These are phyloP conservation scores for Microbotryum intermedium DNA, from an alignment of 1,284 basidiomycete species.

Conservation along the genomic window DNA sequence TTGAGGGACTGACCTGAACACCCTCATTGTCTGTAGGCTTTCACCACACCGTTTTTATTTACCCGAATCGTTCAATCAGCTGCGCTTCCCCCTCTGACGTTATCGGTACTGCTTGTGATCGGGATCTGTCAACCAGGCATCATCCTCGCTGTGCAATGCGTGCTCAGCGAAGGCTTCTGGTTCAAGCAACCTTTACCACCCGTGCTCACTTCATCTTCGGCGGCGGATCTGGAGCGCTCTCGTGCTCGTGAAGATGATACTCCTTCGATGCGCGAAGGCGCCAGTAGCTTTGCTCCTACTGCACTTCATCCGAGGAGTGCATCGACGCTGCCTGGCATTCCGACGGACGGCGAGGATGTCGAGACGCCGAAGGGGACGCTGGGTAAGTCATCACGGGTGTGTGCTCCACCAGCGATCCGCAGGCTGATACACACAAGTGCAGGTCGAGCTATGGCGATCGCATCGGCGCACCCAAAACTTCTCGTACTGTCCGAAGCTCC, in stretches of 20 bases:
- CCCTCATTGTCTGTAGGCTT: slow-evolving; percentile 6
- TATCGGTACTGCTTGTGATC: slow-evolving; percentile 12
- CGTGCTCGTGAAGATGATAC: too few relatives aligned
- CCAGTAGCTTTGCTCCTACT: slow-evolving; percentile 1
- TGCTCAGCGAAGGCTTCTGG: slow-evolving; percentile 23
- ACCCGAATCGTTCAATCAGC: neutral
- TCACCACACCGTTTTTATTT: slow-evolving; percentile 13
- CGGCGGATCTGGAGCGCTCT: slow-evolving; percentile 2
- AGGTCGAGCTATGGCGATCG: slow-evolving; percentile 27
- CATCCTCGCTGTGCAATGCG: slow-evolving; percentile 17
- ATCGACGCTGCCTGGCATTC: slow-evolving; percentile 10
- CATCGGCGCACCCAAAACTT: slow-evolving; percentile 17
- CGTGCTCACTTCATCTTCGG: slow-evolving; percentile 15
- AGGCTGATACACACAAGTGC: neutral
- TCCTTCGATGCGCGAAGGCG: neutral
- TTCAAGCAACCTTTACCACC: neutral
- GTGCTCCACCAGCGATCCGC: too few relatives aligned
- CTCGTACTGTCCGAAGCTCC: slow-evolving; percentile 10
- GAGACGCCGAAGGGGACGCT: neutral
- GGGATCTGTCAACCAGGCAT: slow-evolving; percentile 15
- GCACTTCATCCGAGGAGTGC: neutral
- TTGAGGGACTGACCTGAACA: neutral
- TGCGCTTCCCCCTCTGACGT: neutral
- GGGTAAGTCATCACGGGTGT: slow-evolving; percentile 6
- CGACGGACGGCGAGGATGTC: slow-evolving; percentile 5